phyloP scores from a whole-genome alignment of 129 eudicot species.

The Silybum marianum region DNA sequence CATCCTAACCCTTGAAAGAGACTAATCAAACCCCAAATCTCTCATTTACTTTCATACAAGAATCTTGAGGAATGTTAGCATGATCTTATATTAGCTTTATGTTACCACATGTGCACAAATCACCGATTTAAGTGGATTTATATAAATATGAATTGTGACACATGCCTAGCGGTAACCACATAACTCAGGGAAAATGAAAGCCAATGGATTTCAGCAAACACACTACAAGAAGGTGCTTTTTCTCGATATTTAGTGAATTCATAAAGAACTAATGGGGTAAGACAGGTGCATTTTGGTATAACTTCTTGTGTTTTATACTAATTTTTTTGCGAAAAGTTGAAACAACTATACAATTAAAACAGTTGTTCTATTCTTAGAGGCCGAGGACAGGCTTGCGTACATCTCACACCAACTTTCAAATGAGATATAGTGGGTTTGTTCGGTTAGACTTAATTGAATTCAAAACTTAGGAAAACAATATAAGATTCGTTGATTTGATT shows the following conservation, averaged over 20 bases:
- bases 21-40: constrained; percentile 9
- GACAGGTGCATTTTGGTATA: constrained; percentile 13
- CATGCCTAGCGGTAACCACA: too few relatives aligned
- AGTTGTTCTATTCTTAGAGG: too few relatives aligned
- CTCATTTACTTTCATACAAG: neutral
- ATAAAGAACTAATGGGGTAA: constrained; percentile 1
- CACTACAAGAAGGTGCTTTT: neutral
- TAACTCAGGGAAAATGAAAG: too few relatives aligned
- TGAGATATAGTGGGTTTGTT: neutral
- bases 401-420: neutral
- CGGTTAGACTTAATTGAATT: neutral
- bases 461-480: constrained; percentile 13
- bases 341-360: constrained; percentile 9
- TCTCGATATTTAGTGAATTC: neutral
- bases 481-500: neutral
- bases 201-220: too few relatives aligned
- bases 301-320: neutral
- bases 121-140: neutral
- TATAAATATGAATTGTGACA: constrained; percentile 2
- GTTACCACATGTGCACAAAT: neutral
- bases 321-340: neutral
- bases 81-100: constrained; percentile 24
- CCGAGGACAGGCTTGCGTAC: neutral
- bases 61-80: constrained; percentile 1
- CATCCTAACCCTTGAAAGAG: constrained; percentile 10